Evolutionary conservation across 2,329 filamentous ascomycete genomes (phyloP).

Genomic region (Domatiomyces globalis): DNA sequence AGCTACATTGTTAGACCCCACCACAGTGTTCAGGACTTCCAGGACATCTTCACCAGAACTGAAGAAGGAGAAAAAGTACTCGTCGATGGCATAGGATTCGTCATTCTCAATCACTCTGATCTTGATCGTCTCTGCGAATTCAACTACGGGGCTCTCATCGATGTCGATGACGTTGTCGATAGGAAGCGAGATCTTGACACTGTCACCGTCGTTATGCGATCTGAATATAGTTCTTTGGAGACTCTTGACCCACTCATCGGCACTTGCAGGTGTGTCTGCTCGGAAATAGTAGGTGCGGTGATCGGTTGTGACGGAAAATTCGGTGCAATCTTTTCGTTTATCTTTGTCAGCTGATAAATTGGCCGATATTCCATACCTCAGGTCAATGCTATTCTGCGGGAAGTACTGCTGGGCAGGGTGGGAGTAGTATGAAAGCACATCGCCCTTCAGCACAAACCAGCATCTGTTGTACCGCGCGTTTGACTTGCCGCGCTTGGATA

Average conservation of each 20-base stretch:
- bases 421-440: constrained; percentile 79
- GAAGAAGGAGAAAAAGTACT: constrained; percentile 98
- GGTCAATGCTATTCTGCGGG: constrained; percentile 77
- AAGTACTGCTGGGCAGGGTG: constrained; percentile 81
- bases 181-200: constrained; percentile 86
- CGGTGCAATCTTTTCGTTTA: constrained; percentile 53
- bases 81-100: constrained; percentile 88
- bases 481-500: constrained; percentile 75
- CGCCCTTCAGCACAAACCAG: constrained; percentile 86
- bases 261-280: constrained; percentile 74
- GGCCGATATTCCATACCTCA: constrained; percentile 85
- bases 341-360: constrained; percentile 55
- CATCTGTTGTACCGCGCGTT: constrained; percentile 80
- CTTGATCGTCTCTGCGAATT: constrained; percentile 87
- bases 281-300: constrained; percentile 74
- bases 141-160: constrained; percentile 78
- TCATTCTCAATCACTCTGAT: constrained; percentile 85
- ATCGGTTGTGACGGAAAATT: constrained; percentile 70
- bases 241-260: constrained; percentile 92
- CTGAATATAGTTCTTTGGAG: constrained; percentile 90
- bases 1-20: constrained; percentile 21
- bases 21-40: constrained; percentile 57
- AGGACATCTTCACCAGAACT: constrained; percentile 71
- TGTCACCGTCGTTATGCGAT: constrained; percentile 90
- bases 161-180: constrained; percentile 82